These are phyloP conservation scores for Elsinoe perseae DNA, from an alignment of 2,329 filamentous ascomycete species.

Conservation along the genomic window DNA sequence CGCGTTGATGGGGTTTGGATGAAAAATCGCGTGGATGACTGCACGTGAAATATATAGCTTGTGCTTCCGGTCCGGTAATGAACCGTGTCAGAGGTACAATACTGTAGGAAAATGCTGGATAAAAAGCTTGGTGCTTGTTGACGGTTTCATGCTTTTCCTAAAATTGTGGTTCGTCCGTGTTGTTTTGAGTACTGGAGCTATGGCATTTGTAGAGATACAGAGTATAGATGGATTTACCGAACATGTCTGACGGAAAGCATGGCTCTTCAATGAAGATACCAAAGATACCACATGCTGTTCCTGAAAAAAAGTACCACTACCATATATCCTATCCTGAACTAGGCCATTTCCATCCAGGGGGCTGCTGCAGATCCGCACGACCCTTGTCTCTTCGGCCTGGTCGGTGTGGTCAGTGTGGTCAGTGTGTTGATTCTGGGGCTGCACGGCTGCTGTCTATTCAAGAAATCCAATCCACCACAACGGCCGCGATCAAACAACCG, in stretches of 20 bases:
- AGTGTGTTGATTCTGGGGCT: background rate
- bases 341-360: no score
- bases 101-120: background rate
- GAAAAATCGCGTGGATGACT: background rate
- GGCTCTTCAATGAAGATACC: no score
- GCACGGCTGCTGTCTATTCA: background rate
- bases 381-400: background rate
- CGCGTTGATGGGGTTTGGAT: background rate
- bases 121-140: background rate
- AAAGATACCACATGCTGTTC: background rate
- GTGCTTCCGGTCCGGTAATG: background rate
- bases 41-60: constrained; percentile 3
- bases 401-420: background rate
- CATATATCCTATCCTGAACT: no score
- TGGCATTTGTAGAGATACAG: background rate
- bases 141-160: background rate
- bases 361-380: background rate
- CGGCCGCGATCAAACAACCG: constrained; percentile 8
- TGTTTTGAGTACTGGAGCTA: background rate
- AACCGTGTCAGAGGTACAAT: background rate
- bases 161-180: background rate
- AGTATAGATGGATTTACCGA: no score
- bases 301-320: background rate
- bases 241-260: no score
- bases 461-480: constrained; percentile 14